Percentiles rank a stretch among this genome's conserved stretches.
phyloP scores from a whole-genome alignment of 2,329 filamentous ascomycete species.

The Lojkania enalia region DNA sequence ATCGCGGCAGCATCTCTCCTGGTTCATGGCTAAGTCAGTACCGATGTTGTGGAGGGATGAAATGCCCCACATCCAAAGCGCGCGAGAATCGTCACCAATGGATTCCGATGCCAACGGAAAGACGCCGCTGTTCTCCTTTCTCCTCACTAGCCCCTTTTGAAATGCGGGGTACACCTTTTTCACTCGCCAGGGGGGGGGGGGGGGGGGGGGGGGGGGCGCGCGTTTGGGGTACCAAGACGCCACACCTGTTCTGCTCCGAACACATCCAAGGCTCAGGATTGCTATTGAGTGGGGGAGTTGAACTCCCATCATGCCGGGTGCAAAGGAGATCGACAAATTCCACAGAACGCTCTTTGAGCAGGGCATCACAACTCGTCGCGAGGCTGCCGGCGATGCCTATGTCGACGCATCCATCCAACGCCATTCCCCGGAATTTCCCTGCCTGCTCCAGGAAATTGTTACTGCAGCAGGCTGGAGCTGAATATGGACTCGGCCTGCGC shows the following conservation, averaged over 20 bases:
- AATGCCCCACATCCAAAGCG: constrained; percentile 15
- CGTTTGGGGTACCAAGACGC: no score
- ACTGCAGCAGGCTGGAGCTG: constrained; percentile 65
- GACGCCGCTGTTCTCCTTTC: constrained; percentile 7
- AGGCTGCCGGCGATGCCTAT: constrained; percentile 56
- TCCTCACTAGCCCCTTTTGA: constrained; percentile 14
- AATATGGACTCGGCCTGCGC: constrained; percentile 62
- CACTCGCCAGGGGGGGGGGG: no score
- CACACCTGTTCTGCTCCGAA: neutral
- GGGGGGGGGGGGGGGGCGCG: no score
- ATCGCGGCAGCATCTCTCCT: constrained; percentile 4
- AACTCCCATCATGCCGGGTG: neutral
- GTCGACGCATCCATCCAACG: constrained; percentile 58
- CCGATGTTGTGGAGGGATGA: constrained; percentile 10
- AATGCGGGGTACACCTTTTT: constrained; percentile 21
- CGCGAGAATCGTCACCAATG: no score
- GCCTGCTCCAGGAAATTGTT: constrained; percentile 60
- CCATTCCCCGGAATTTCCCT: constrained; percentile 58
- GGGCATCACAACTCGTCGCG: constrained; percentile 19
- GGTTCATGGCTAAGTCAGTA: neutral
- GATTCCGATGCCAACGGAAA: constrained; percentile 9
- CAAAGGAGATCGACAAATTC: neutral
- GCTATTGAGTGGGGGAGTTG: no score
- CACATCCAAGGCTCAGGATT: neutral
- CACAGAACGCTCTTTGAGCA: constrained; percentile 21